phyloP scores from a whole-genome alignment of 352 stramenopile genomes.

The Saprolegnia parasitica region DNA sequence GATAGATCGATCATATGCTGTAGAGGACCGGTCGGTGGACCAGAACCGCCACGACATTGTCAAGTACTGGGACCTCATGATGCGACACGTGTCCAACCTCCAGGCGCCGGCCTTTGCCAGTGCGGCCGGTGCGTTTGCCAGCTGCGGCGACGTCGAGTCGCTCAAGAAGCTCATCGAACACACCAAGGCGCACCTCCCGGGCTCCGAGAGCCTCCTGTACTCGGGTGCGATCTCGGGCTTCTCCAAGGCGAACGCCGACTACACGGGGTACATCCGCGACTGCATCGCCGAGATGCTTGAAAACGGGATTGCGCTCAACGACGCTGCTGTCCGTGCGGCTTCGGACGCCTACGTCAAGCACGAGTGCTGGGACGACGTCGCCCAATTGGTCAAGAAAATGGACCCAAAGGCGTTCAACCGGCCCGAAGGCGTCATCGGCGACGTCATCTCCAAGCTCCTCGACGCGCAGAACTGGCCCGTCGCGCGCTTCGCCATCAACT shows the following conservation, averaged over 20 bases:
- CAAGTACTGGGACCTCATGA: constrained; percentile 79
- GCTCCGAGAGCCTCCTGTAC: constrained; percentile 52
- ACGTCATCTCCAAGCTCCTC: constrained; percentile 76
- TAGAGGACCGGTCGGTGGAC: constrained; percentile 32
- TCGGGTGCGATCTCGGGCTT: constrained; percentile 80
- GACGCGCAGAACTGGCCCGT: constrained; percentile 47
- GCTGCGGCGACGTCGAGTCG: constrained; percentile 60
- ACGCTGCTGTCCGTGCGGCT: constrained; percentile 67
- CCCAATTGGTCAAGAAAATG: constrained; percentile 44
- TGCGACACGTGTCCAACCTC: constrained; percentile 53
- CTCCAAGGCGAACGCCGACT: constrained; percentile 63
- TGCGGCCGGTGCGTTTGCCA: constrained; percentile 74
- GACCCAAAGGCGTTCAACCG: constrained; percentile 49
- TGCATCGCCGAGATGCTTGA: constrained; percentile 54
- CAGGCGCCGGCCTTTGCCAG: constrained; percentile 73
- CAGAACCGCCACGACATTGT: constrained; percentile 50
- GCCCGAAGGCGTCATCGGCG: constrained; percentile 55
- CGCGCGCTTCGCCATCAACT: constrained; percentile 54
- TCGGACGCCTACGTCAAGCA: constrained; percentile 70
- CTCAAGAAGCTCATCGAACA: constrained; percentile 61
- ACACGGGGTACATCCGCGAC: constrained; percentile 54
- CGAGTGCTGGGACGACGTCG: constrained; percentile 52
- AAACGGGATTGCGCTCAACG: constrained; percentile 52
- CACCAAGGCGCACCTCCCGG: constrained; percentile 35
- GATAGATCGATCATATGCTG: neutral